Conservation (phyloP, 495 filamentous ascomycete genomes). For the Daldinia concentrica region DNA sequence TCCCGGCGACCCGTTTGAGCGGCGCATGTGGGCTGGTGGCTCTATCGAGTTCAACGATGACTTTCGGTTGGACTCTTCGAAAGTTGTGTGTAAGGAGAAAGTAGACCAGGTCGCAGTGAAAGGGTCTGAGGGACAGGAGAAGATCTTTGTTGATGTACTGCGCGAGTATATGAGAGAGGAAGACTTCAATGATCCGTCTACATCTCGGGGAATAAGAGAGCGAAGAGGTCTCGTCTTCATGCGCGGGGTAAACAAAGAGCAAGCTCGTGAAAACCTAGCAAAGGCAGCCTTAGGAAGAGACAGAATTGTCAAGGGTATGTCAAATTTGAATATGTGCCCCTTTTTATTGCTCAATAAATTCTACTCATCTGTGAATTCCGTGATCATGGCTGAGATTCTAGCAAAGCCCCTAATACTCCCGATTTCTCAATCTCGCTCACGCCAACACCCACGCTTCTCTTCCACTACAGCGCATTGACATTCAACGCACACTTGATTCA, state of each 20-base stretch:
- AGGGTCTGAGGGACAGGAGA: conserved; percentile 44
- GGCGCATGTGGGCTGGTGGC: conserved; percentile 86
- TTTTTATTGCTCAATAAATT: neutral
- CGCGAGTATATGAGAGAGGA: conserved; percentile 45
- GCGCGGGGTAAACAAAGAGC: conserved; percentile 34
- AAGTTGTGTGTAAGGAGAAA: conserved; percentile 69
- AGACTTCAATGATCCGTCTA: neutral
- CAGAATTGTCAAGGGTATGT: conserved; percentile 38
- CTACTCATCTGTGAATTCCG: neutral
- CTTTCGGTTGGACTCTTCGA: conserved; percentile 58
- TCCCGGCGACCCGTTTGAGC: conserved; percentile 69
- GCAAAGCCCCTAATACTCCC: conserved; percentile 48
- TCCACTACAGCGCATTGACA: conserved; percentile 84
- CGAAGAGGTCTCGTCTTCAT: conserved; percentile 53
- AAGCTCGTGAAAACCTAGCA: conserved; percentile 18
- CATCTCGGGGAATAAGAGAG: conserved; percentile 44
- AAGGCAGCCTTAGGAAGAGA: conserved; percentile 13
- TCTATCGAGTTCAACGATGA: conserved; percentile 49
- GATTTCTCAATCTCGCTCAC: conserved; percentile 68
- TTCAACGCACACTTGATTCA: conserved; percentile 90
- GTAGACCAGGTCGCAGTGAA: conserved; percentile 65
- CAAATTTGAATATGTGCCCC: neutral
- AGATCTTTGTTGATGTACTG: conserved; percentile 54
- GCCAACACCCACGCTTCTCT: conserved; percentile 73
- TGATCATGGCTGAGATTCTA: conserved; percentile 40